These are phyloP conservation scores for Boehmeria nivea DNA, from an alignment of 306 rosid genomes.

Conservation along the genomic window DNA sequence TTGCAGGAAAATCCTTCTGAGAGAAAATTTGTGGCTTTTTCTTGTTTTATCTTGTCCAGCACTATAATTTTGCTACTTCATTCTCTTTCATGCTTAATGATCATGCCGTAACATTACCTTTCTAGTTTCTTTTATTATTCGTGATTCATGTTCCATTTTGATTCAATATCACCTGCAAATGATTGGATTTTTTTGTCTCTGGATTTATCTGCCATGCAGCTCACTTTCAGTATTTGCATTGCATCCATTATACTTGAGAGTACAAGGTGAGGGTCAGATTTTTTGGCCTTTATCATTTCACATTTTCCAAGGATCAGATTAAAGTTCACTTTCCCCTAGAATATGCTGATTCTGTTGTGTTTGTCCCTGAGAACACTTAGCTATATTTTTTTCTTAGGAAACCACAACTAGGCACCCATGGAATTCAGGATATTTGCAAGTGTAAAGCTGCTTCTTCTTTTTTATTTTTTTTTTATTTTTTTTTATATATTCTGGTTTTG, in stretches of 20 bases:
- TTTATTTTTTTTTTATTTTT: no score
- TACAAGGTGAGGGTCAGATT: slow-evolving; percentile 50
- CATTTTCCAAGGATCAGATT: not conserved
- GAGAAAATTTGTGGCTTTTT: no score
- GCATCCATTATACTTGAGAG: slow-evolving; percentile 91
- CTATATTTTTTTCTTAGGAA: no score
- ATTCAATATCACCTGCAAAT: not conserved
- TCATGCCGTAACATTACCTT: no score
- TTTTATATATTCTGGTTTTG: no score
- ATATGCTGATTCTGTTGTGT: slow-evolving; percentile 22
- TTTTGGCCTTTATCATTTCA: not conserved
- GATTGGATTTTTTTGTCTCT: slow-evolving; percentile 6
- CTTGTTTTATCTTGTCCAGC: not conserved
- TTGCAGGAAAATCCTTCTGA: no score
- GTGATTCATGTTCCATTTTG: not conserved
- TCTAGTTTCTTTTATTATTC: not conserved
- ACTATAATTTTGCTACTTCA: no score
- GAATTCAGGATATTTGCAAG: no score
- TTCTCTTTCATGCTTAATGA: not conserved
- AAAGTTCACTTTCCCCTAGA: not conserved
- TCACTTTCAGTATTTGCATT: slow-evolving; percentile 92
- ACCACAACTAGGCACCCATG: no score
- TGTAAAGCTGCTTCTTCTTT: no score
- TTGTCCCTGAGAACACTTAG: not conserved
- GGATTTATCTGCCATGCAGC: slow-evolving; percentile 42